Evolutionary conservation across 352 stramenopile species (phyloP), one percentile per base, ranked within the genome.

Genomic region (Hyaloperonospora arabidopsidis): DNA sequence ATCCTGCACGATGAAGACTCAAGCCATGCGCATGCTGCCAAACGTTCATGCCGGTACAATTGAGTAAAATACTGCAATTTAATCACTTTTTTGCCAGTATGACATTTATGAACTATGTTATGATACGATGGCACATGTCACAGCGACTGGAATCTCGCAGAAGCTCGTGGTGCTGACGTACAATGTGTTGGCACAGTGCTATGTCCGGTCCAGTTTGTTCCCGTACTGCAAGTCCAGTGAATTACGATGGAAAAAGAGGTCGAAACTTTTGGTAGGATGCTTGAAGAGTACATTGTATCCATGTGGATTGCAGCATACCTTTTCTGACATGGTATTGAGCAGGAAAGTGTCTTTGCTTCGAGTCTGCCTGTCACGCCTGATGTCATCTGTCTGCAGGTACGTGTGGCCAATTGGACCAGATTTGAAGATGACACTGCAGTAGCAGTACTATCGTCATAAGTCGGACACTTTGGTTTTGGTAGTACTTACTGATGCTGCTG

Each of bases 171-270:
- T 93, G n/a, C 90, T 93, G 81, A 90, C 80, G 58, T 93, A 90
- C 65, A 93, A 93, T 49, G 83, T 91, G 44, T 64, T 93, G 28
- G 83, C 83, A 28, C 83, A 93, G 55, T 84, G 69, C 61, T 93
- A 90, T 58, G 70, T 91, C 45, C 69, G 74, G 36, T 93, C 83
- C 28, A 76, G 47, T 32, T 89, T 74, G 67, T 93, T 93, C 54
- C 83, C 83, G 39, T 91, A 93, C 54, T 93, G 83, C 67, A 68
- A 72, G 17, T 56, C 71, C 12, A 69, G 64, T 19, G 60, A 70
- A 43, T 51, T 93, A 45, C 65, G 68, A 3, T 93, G 83, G 83
- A 90, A 89, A 65, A 82, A 75, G 44, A 58, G 83, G 8, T 87
- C 76, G 14, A 76, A 78, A 43, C 60, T 75, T 19, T 52, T 93